Evolutionary conservation across 108 stramenopile genomes (phyloP).

Genomic region (Fistulifera solaris): DNA sequence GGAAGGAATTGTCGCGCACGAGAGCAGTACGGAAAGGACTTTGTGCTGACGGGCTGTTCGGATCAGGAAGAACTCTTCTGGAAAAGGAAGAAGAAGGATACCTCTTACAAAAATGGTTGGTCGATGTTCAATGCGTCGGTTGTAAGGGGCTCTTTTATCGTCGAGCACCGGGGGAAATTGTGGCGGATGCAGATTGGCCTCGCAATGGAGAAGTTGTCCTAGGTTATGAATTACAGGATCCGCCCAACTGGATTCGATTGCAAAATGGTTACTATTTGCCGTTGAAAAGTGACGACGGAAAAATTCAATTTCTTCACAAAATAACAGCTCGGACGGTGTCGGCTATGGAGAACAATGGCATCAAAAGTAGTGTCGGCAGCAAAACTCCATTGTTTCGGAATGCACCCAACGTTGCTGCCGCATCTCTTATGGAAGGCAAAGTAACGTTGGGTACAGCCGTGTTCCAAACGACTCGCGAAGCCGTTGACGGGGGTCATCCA

Average conservation of each 20-base stretch:
- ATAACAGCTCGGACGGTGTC: conserved; percentile 35
- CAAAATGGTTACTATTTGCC: conserved; percentile 90
- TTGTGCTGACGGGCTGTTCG: conserved; percentile 76
- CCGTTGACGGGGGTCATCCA: not conserved
- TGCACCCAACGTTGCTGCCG: conserved; percentile 16
- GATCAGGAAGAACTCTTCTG: conserved; percentile 49
- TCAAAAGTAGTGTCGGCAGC: conserved; percentile 62
- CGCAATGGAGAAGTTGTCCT: conserved; percentile 85
- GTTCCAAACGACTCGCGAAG: too few relatives aligned
- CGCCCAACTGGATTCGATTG: conserved; percentile 78
- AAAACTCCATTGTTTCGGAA: conserved; percentile 58
- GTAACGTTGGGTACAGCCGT: not conserved
- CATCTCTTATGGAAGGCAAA: conserved; percentile 27
- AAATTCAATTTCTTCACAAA: conserved; percentile 61
- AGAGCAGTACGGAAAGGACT: conserved; percentile 69
- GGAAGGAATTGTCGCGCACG: conserved; percentile 65
- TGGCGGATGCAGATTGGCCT: conserved; percentile 89
- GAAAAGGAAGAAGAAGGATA: conserved; percentile 31
- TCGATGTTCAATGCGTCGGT: conserved; percentile 78
- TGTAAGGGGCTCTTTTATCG: conserved; percentile 80
- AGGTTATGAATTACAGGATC: conserved; percentile 67
- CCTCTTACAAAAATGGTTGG: conserved; percentile 77
- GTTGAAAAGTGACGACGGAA: conserved; percentile 67
- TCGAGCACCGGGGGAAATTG: conserved; percentile 71
- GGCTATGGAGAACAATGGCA: conserved; percentile 56